phyloP scores from a whole-genome alignment of 768 basidiomycete genomes.

The Leccinum uliginosum region DNA sequence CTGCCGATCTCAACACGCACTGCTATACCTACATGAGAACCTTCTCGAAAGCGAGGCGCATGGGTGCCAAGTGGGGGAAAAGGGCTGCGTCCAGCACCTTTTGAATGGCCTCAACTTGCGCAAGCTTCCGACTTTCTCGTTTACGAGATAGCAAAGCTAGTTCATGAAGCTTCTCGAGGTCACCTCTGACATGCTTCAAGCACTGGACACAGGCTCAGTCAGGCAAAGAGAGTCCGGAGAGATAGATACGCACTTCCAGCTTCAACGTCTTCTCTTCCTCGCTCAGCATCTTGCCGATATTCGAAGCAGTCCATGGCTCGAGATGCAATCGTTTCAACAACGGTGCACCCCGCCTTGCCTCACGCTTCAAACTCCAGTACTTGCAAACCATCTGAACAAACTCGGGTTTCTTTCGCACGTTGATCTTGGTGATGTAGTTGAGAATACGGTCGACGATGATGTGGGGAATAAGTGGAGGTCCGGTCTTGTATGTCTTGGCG shows the following conservation, averaged over 20 bases:
- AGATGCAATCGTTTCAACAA: conserved; percentile 88
- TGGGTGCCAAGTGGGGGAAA: conserved; percentile 57
- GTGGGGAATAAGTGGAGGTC: conserved; percentile 86
- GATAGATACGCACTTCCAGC: conserved; percentile 56
- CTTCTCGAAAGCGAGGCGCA: conserved; percentile 65
- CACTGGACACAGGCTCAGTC: conserved; percentile 29
- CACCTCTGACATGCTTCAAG: conserved; percentile 63
- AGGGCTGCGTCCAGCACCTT: conserved; percentile 58
- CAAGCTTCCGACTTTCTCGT: conserved; percentile 78
- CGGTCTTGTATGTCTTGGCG: conserved; percentile 86
- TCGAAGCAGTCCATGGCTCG: conserved; percentile 93
- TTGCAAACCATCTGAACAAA: conserved; percentile 76
- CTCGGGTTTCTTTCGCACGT: conserved; percentile 68
- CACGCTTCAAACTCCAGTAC: conserved; percentile 98
- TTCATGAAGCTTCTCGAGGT: conserved; percentile 69
- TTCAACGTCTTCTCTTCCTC: conserved; percentile 82
- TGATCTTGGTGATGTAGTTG: conserved; percentile 67
- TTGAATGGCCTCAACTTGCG: conserved; percentile 62
- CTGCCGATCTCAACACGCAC: neutral
- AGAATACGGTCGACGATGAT: conserved; percentile 78
- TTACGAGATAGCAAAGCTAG: conserved; percentile 66
- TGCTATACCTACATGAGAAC: conserved; percentile 60
- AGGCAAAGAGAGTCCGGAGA: neutral
- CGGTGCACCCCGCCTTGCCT: conserved; percentile 89
- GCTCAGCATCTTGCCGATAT: conserved; percentile 57